phyloP scores from a whole-genome alignment of 1,284 basidiomycete species.

The Moesziomyces parantarcticus region DNA sequence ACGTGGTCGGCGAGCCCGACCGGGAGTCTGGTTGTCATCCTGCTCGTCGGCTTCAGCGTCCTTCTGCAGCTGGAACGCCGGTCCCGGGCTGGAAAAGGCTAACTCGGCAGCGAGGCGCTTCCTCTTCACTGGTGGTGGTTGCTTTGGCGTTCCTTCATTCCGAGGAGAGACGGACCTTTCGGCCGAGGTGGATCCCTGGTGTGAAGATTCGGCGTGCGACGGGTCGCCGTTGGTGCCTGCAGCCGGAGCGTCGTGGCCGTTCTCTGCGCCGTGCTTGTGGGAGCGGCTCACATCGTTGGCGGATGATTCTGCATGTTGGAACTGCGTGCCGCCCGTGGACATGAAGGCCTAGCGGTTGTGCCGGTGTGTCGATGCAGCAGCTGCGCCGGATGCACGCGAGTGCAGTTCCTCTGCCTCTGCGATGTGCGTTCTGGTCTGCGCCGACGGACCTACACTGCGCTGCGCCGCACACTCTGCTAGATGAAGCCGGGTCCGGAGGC shows the following conservation, averaged over 20 bases:
- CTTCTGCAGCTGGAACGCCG: constrained; percentile 49
- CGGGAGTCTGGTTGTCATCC: constrained; percentile 13
- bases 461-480: background rate
- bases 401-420: constrained; percentile 2
- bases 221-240: background rate
- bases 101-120: constrained; percentile 57
- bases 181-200: constrained; percentile 9
- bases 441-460: background rate
- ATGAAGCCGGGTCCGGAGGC: background rate
- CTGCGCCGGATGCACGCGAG: constrained; percentile 5
- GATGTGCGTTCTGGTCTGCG: background rate
- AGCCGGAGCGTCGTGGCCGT: constrained; percentile 8
- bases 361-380: constrained; percentile 1
- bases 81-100: constrained; percentile 62
- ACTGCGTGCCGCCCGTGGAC: constrained; percentile 27
- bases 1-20: constrained; percentile 22
- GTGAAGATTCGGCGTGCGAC: constrained; percentile 25
- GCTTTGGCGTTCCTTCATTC: constrained; percentile 19
- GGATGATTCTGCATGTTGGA: constrained; percentile 28
- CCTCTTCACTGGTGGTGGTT: constrained; percentile 37
- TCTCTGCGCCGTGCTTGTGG: constrained; percentile 7
- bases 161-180: constrained; percentile 18
- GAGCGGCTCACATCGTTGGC: constrained; percentile 25
- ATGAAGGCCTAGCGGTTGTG: constrained; percentile 28
- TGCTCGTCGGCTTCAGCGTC: constrained; percentile 10